Conservation (phyloP, 306 rosid genomes). For the Vigna hirtella region DNA sequence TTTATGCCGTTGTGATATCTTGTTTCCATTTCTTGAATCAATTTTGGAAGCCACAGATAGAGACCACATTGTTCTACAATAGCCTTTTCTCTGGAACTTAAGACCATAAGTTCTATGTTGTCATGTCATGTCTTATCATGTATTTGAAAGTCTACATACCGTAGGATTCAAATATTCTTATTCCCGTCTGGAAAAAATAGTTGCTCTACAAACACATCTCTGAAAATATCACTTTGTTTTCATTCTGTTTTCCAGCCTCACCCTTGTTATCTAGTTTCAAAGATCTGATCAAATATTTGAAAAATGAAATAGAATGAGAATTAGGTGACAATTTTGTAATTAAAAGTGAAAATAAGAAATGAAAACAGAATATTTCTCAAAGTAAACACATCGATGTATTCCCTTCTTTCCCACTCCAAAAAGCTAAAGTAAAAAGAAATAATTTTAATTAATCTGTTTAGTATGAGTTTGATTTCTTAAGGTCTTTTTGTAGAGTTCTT, state of each 20-base stretch:
- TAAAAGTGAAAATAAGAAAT: not conserved
- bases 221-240: not conserved
- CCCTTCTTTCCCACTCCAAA: constrained; percentile 8
- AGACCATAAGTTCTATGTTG: not conserved
- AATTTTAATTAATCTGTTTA: not conserved
- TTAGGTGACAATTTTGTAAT: not conserved
- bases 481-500: not conserved
- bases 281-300: not conserved
- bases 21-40: constrained; percentile 33
- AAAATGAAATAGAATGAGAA: not conserved
- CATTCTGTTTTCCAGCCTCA: not conserved
- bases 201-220: constrained; percentile 5
- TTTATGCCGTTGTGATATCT: constrained; percentile 8
- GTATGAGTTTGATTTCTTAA: not conserved
- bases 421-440: not conserved
- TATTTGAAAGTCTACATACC: not conserved
- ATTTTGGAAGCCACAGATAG: constrained; percentile 14
- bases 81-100: constrained; percentile 15
- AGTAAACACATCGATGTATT: not conserved
- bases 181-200: not conserved
- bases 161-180: not conserved
- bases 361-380: not conserved
- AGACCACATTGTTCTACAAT: not conserved
- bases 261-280: not conserved
- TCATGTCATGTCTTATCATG: not conserved